These are phyloP conservation scores for Trichoderma koningii DNA, from an alignment of 2,329 filamentous ascomycete genomes.

Conservation along the genomic window DNA sequence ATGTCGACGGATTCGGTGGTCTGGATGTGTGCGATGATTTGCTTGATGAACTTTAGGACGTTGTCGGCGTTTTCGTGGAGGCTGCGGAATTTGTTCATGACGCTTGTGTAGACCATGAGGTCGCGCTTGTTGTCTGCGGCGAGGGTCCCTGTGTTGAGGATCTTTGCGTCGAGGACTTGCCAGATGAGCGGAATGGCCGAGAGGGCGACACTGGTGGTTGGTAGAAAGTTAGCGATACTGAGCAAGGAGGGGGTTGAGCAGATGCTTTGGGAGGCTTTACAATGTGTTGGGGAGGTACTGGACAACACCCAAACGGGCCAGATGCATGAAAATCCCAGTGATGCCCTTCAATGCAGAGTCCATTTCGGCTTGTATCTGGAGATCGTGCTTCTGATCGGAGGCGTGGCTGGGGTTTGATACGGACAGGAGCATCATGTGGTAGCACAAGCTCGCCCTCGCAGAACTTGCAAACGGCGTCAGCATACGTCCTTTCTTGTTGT, in stretches of 20 bases:
- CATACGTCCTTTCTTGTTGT: background rate
- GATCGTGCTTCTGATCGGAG: slow-evolving; percentile 2
- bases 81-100: slow-evolving; percentile 23
- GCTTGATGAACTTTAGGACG: slow-evolving; percentile 18
- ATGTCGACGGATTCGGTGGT: slow-evolving; percentile 19
- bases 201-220: background rate
- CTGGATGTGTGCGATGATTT: slow-evolving; percentile 20
- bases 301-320: slow-evolving; percentile 12
- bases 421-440: slow-evolving; percentile 22
- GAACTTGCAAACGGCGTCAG: slow-evolving; percentile 3
- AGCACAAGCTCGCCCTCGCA: slow-evolving; percentile 17
- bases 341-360: slow-evolving; percentile 14
- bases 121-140: slow-evolving; percentile 20
- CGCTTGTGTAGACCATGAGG: slow-evolving; percentile 23
- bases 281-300: slow-evolving; percentile 24
- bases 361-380: slow-evolving; percentile 19
- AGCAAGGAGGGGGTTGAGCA: too few relatives aligned
- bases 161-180: slow-evolving; percentile 22
- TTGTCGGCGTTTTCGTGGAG: slow-evolving; percentile 22
- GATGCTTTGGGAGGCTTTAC: background rate
- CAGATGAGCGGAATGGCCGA: slow-evolving; percentile 18
- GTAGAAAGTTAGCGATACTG: background rate
- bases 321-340: slow-evolving; percentile 11
- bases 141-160: slow-evolving; percentile 9
- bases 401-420: slow-evolving; percentile 2